Evolutionary conservation across 2,329 filamentous ascomycete species (phyloP).

Genomic region (Fusarium sp.): DNA sequence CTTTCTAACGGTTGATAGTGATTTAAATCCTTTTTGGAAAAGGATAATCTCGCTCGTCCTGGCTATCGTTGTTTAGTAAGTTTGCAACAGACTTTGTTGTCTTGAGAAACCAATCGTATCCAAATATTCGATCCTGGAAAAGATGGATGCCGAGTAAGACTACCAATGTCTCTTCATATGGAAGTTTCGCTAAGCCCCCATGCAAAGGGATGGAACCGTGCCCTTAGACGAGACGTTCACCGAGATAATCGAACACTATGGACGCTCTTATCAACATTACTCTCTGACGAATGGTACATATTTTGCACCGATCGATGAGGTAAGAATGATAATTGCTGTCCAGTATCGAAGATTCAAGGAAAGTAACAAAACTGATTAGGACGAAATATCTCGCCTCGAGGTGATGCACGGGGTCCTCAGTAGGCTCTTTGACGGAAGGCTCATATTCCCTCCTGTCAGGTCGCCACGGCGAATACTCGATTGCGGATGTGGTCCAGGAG

Average conservation of each 20-base stretch:
- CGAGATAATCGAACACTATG: conserved; percentile 69
- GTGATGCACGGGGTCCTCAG: conserved; percentile 72
- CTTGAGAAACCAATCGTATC: conserved; percentile 7
- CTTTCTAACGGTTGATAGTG: conserved; percentile 39
- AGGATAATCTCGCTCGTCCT: conserved; percentile 24
- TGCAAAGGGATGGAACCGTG: conserved; percentile 59
- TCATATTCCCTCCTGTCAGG: conserved; percentile 76
- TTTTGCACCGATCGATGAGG: conserved; percentile 78
- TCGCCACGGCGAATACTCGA: conserved; percentile 72
- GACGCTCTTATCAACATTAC: conserved; percentile 74
- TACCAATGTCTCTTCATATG: conserved; percentile 6
- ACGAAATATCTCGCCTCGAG: conserved; percentile 74
- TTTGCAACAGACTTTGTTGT: conserved; percentile 7
- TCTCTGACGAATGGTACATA: conserved; percentile 73
- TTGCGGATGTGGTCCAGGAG: conserved; percentile 77
- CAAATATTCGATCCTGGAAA: conserved; percentile 11
- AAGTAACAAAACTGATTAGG: conserved; percentile 57
- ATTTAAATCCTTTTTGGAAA: conserved; percentile 39
- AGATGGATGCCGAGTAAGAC: conserved; percentile 50
- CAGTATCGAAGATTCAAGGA: conserved; percentile 3
- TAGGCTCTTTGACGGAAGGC: conserved; percentile 71
- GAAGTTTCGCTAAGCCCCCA: conserved; percentile 39
- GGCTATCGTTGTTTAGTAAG: conserved; percentile 15
- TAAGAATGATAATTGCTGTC: conserved; percentile 50
- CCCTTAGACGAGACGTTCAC: conserved; percentile 68